Conservation (phyloP, 2,329 filamentous ascomycete genomes). For the Colletotrichum scovillei region DNA sequence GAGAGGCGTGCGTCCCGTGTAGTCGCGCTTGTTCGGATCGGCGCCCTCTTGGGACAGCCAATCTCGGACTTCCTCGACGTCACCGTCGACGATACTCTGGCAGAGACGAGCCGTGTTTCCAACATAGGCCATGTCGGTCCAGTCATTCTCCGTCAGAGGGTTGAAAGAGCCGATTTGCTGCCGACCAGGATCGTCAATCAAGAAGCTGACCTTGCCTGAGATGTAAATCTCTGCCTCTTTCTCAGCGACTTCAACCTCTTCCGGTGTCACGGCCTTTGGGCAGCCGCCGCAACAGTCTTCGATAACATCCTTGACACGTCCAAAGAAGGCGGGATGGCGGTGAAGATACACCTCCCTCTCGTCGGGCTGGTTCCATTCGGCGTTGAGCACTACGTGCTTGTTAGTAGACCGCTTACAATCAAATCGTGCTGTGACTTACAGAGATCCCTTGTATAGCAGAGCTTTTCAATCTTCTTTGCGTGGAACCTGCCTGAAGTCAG, state of each 20-base stretch:
- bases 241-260: constrained; percentile 77
- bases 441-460: constrained; percentile 84
- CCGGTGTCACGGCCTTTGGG: constrained; percentile 73
- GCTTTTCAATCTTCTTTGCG: constrained; percentile 81
- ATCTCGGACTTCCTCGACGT: constrained; percentile 75
- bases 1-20: constrained; percentile 81
- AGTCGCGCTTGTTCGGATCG: constrained; percentile 80
- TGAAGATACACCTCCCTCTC: constrained; percentile 83
- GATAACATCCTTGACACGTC: constrained; percentile 78
- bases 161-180: constrained; percentile 80
- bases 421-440: constrained; percentile 45
- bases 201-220: constrained; percentile 77
- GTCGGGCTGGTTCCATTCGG: constrained; percentile 85
- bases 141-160: constrained; percentile 83
- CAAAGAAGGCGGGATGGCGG: constrained; percentile 88
- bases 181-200: constrained; percentile 84
- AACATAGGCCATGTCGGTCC: constrained; percentile 92
- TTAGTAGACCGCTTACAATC: background rate
- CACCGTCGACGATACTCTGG: constrained; percentile 81
- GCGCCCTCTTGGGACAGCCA: constrained; percentile 77
- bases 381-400: constrained; percentile 70
- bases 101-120: constrained; percentile 82
- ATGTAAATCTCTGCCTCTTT: constrained; percentile 82
- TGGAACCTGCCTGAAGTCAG: constrained; percentile 52
- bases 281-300: constrained; percentile 86